These are phyloP conservation scores for Zygotorulaspora mrakii DNA, from an alignment of 1,139 yeast species.

Conservation along the genomic window DNA sequence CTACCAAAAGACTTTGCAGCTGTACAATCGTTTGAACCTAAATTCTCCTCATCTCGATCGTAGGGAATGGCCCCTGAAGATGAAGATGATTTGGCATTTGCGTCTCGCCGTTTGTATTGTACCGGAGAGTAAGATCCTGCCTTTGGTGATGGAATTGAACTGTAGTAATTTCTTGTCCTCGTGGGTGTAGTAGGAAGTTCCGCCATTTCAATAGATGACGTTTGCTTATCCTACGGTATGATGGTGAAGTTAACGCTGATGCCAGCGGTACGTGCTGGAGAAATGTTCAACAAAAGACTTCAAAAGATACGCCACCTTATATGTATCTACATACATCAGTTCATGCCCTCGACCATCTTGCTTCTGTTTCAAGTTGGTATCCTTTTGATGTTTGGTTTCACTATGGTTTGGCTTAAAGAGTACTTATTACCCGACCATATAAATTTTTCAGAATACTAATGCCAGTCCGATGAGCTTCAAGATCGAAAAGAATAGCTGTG, in stretches of 20 bases:
- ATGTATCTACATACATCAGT: neutral
- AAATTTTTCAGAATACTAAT: conserved; percentile 1
- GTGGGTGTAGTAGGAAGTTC: conserved; percentile 19
- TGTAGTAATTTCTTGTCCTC: conserved; percentile 7
- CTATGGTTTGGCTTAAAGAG: conserved; percentile 1
- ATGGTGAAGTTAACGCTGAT: neutral
- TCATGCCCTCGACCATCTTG: no score
- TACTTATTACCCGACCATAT: conserved; percentile 1
- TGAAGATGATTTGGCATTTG: conserved; percentile 1
- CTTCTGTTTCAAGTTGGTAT: no score
- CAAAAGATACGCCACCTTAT: no score
- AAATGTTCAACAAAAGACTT: neutral
- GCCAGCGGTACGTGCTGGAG: neutral
- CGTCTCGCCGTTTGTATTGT: conserved; percentile 24
- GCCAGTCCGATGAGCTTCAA: conserved; percentile 4
- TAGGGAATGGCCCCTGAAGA: conserved; percentile 8
- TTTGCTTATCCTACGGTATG: neutral
- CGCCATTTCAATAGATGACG: conserved; percentile 10
- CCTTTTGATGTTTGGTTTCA: conserved; percentile 1
- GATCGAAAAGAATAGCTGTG: neutral
- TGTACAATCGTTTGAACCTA: neutral
- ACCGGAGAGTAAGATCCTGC: conserved; percentile 17
- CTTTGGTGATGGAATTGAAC: conserved; percentile 24
- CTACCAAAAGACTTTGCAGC: conserved; percentile 4
- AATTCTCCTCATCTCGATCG: conserved; percentile 29